Base-by-base conservation (phyloP, 768 basidiomycete species). In the Pleurotus salmoneostramineus region DNA sequence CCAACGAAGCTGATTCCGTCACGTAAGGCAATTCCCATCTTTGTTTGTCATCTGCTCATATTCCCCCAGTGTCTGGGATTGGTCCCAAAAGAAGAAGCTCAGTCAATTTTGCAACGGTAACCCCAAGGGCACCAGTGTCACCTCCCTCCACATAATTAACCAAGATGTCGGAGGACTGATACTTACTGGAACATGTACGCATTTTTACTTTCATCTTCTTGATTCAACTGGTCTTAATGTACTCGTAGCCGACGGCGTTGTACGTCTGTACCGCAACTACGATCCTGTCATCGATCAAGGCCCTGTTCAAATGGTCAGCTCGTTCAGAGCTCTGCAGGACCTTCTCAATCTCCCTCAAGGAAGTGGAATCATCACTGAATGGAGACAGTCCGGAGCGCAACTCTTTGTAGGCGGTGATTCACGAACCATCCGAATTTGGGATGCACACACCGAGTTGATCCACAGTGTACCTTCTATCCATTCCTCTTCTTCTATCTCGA, bases 101-200 rank as follows among this genome's bases (percentile, higher is more conserved):
- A 88, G 86, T 60, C 81, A 84, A 57, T 98, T 98, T 74, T 88
- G 83, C 65, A 98, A 98, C 64, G 93, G 92, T 48, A 95, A 95
- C 67, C 83, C 88, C 1, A 77, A 75, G 56, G 89, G 89, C 36
- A 90, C 89, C 3, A 88, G 83, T 56, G 91, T 98, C 58, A 95
- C 97, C 0, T 87, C 91, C 2, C 73, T 98, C 17, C 85, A 93
- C 56, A 87, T 98, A 67, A 93, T 98, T 70, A 98, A 99, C 68
- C 93, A 99, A 72, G 94, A 97, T 58, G 89, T 94, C 11, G 90
- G 92, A 6, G 94, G 93, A 1, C 86, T 98, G 46, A 84, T 98
- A 55, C 71, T 98, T 56, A 88, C 90, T 31, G 94, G 87, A 4
- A 90, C 96, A 60, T 84, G 93, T 94, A 64, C 59, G 86, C 72